These are phyloP conservation scores for Heterobasidion occidentale DNA, from an alignment of 1,284 basidiomycete genomes.

Conservation along the genomic window DNA sequence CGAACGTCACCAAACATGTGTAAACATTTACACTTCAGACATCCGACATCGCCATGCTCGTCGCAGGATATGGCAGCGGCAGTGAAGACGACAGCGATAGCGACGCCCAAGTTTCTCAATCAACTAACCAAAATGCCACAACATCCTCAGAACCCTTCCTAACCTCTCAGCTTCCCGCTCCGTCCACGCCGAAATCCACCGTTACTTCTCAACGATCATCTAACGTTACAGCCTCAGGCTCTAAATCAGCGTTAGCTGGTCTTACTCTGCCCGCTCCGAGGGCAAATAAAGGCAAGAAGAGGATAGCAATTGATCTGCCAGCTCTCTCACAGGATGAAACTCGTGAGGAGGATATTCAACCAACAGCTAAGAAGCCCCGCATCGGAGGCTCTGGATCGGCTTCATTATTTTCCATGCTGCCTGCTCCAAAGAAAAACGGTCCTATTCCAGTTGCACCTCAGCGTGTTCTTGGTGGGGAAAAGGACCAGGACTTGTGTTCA, in stretches of 20 bases:
- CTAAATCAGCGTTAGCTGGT: slow-evolving; percentile 16
- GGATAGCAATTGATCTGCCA: slow-evolving; percentile 66
- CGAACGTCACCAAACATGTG: slow-evolving; percentile 7
- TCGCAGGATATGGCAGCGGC: slow-evolving; percentile 65
- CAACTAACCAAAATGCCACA: slow-evolving; percentile 4
- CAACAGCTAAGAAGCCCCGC: slow-evolving; percentile 51
- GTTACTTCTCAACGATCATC: slow-evolving; percentile 20
- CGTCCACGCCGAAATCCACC: background rate
- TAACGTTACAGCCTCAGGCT: slow-evolving; percentile 9
- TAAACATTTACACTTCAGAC: background rate
- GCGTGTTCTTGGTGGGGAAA: slow-evolving; percentile 59
- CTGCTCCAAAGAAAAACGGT: slow-evolving; percentile 60
- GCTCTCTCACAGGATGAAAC: slow-evolving; percentile 34
- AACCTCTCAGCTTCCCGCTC: slow-evolving; percentile 13
- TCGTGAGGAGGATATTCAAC: slow-evolving; percentile 34
- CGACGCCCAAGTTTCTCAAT: slow-evolving; percentile 30
- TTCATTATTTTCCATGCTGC: slow-evolving; percentile 64
- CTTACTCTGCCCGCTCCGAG: slow-evolving; percentile 25
- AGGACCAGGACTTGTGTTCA: slow-evolving; percentile 54
- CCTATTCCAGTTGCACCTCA: slow-evolving; percentile 30
- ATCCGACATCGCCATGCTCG: slow-evolving; percentile 44
- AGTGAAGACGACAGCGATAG: slow-evolving; percentile 53
- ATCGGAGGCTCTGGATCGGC: slow-evolving; percentile 37
- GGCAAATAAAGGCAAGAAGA: slow-evolving; percentile 43
- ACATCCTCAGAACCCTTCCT: slow-evolving; percentile 9